These are phyloP conservation scores for Gaertneriomyces sp. DNA, from an alignment of 192 early-diverging fungal genomes.

Conservation along the genomic window DNA sequence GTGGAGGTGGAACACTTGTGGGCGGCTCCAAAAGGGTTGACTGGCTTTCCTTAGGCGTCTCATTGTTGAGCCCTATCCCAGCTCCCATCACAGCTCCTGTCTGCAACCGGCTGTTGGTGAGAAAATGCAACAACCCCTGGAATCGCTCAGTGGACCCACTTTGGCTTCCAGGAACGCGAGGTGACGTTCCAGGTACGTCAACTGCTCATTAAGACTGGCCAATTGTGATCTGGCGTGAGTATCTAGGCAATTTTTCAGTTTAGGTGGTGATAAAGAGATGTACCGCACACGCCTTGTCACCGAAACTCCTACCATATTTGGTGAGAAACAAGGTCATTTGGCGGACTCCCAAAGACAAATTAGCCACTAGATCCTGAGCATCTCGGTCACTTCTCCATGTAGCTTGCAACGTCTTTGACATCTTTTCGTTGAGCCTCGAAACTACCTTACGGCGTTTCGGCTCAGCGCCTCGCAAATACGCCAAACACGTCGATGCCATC, in stretches of 20 bases:
- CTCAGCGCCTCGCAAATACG: too few relatives aligned
- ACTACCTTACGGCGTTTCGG: too few relatives aligned
- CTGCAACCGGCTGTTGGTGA: too few relatives aligned
- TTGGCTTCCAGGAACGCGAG: constrained; percentile 5
- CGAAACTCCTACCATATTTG: neutral
- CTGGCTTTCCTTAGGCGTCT: too few relatives aligned
- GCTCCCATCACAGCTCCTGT: too few relatives aligned
- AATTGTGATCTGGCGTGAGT: neutral
- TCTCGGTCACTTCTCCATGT: neutral
- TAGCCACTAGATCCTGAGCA: neutral
- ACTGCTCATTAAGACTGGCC: neutral
- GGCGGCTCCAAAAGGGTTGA: too few relatives aligned
- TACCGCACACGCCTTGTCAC: neutral
- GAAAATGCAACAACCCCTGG: too few relatives aligned
- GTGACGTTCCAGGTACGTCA: neutral
- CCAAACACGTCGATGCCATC: too few relatives aligned
- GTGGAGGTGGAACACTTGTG: too few relatives aligned
- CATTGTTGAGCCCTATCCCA: too few relatives aligned
- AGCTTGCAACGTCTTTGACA: neutral
- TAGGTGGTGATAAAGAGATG: neutral
- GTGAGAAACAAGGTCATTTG: constrained; percentile 9
- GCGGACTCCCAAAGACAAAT: neutral
- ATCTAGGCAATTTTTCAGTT: neutral
- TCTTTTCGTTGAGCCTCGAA: neutral
- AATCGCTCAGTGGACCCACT: neutral